phyloP scores from a whole-genome alignment of 2,329 filamentous ascomycete genomes.

The Onygenales sp. region DNA sequence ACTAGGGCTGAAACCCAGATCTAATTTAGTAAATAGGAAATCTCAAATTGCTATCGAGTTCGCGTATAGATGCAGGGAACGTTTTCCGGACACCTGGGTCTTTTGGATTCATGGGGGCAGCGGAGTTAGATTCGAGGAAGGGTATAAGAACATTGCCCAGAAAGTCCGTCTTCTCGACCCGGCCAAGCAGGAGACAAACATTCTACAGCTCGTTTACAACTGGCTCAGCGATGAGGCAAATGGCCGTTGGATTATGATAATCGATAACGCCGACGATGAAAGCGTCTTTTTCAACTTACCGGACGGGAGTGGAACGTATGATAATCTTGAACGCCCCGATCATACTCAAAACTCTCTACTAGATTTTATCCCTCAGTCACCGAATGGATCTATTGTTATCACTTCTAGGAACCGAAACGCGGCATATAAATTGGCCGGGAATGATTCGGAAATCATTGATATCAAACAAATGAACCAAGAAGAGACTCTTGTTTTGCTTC shows the following conservation, averaged over 20 bases:
- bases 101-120: conserved; percentile 22
- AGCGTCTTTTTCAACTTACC: conserved; percentile 13
- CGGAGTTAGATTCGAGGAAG: conserved; percentile 15
- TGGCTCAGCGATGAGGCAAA: conserved; percentile 5
- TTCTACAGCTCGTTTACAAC: background rate
- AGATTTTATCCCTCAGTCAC: conserved; percentile 14
- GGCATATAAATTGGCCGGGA: conserved; percentile 5
- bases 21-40: conserved; percentile 14
- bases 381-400: conserved; percentile 11
- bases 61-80: conserved; percentile 14
- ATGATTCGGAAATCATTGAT: conserved; percentile 7
- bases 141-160: conserved; percentile 15
- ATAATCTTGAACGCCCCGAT: conserved; percentile 3
- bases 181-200: conserved; percentile 3
- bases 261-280: conserved; percentile 23
- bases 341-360: background rate
- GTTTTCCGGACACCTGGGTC: conserved; percentile 13
- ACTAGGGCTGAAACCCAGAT: background rate
- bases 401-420: conserved; percentile 9
- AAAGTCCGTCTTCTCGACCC: conserved; percentile 8
- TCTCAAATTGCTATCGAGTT: conserved; percentile 21
- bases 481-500: conserved; percentile 8
- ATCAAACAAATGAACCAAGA: conserved; percentile 8
- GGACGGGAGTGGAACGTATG: background rate
- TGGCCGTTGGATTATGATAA: conserved; percentile 19